A percentile compares a stretch with the other conserved stretches of the same genome.
These are phyloP conservation scores for Aspergillus unguis DNA, from an alignment of 2,329 filamentous ascomycete genomes.

Conservation along the genomic window DNA sequence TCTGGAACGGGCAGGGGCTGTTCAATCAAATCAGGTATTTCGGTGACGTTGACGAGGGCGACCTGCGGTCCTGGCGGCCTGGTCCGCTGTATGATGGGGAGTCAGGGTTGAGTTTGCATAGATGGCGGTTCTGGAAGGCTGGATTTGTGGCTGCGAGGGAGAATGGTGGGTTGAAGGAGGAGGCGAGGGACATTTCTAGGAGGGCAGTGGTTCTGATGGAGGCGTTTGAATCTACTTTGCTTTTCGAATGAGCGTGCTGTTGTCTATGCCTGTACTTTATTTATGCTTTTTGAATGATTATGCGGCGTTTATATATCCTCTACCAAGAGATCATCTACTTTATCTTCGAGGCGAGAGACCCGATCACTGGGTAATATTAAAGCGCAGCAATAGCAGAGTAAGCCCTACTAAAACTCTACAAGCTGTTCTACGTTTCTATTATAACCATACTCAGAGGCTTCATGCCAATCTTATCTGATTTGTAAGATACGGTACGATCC, in stretches of 20 bases:
- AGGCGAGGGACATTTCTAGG: not conserved
- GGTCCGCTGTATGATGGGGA: not conserved
- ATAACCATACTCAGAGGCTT: too few relatives aligned
- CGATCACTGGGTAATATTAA: too few relatives aligned
- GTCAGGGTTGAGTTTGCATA: not conserved
- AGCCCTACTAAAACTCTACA: too few relatives aligned
- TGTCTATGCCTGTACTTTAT: too few relatives aligned
- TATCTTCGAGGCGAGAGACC: too few relatives aligned
- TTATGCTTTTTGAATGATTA: too few relatives aligned
- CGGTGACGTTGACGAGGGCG: not conserved
- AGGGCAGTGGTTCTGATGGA: not conserved
- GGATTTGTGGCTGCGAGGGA: not conserved
- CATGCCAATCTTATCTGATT: constrained; percentile 1
- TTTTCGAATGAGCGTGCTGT: not conserved
- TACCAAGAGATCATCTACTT: too few relatives aligned
- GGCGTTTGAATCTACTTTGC: not conserved
- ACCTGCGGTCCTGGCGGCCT: not conserved
- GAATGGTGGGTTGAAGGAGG: not conserved
- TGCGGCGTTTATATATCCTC: too few relatives aligned
- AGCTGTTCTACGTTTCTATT: too few relatives aligned
- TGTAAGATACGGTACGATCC: not conserved
- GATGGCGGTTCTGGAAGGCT: constrained; percentile 1
- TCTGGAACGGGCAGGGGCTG: constrained; percentile 5
- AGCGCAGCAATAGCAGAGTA: too few relatives aligned
- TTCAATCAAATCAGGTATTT: not conserved